phyloP scores from a whole-genome alignment of 2,329 filamentous ascomycete genomes.

The Colletotrichum sublineola region DNA sequence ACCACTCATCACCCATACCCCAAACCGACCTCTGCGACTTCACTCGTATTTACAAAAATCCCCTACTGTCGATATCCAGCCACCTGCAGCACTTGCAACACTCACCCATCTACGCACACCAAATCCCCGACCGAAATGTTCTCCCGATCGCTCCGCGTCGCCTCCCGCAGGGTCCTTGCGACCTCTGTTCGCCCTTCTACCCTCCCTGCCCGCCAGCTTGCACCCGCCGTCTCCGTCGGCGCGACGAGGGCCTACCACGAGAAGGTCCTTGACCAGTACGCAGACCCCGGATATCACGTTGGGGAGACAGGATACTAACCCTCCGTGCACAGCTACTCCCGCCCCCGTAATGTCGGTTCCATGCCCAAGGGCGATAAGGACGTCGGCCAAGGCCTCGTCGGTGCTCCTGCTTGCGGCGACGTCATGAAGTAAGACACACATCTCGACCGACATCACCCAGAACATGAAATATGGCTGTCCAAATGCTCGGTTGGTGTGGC shows the following conservation, averaged over 20 bases:
- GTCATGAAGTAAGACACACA: conserved; percentile 76
- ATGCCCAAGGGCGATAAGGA: conserved; percentile 81
- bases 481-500: too few species aligned
- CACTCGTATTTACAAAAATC: conserved; percentile 23
- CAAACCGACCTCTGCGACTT: conserved; percentile 24
- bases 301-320: conserved; percentile 60
- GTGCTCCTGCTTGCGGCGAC: conserved; percentile 89
- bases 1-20: conserved; percentile 14
- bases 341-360: conserved; percentile 68
- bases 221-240: conserved; percentile 56
- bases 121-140: conserved; percentile 53
- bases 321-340: conserved; percentile 63
- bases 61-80: conserved; percentile 20
- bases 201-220: conserved; percentile 56
- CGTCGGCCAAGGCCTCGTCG: conserved; percentile 92
- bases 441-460: not conserved
- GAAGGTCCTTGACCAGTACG: conserved; percentile 86
- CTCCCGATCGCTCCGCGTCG: conserved; percentile 60
- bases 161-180: conserved; percentile 59
- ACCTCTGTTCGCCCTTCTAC: conserved; percentile 56
- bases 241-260: conserved; percentile 65
- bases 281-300: conserved; percentile 50
- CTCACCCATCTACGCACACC: conserved; percentile 6
- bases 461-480: not conserved
- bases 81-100: conserved; percentile 11